A percentile compares a stretch with the other conserved stretches of the same genome.
These are phyloP conservation scores for Mycena chlorophos DNA, from an alignment of 768 basidiomycete genomes.

Conservation along the genomic window DNA sequence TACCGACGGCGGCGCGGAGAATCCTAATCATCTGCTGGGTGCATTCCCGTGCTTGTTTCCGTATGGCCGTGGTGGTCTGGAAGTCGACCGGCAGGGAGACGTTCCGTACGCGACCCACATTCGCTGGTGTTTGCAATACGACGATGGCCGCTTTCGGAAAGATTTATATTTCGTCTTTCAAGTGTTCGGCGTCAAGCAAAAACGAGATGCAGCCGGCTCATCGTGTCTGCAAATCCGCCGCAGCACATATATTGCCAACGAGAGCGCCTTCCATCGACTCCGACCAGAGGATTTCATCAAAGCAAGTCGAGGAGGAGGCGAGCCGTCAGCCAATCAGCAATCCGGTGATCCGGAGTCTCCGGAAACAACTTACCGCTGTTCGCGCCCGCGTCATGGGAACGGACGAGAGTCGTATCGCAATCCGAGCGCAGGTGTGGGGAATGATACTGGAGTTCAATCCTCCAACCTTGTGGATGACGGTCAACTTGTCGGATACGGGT, in stretches of 20 bases:
- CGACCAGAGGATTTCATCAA: conserved; percentile 30
- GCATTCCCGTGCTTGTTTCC: conserved; percentile 36
- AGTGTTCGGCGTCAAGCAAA: conserved; percentile 33
- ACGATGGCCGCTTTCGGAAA: conserved; percentile 30
- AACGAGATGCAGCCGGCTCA: conserved; percentile 22
- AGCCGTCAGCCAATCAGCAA: conserved; percentile 21
- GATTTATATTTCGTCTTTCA: conserved; percentile 28
- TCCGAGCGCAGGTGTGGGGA: conserved; percentile 38
- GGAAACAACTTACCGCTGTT: conserved; percentile 27
- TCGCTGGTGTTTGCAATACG: conserved; percentile 31
- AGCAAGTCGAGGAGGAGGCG: conserved; percentile 35
- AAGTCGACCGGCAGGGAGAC: conserved; percentile 16
- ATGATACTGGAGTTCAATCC: conserved; percentile 29
- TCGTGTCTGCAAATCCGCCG: conserved; percentile 35
- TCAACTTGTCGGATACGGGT: conserved; percentile 18
- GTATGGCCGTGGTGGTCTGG: conserved; percentile 38
- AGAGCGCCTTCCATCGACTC: conserved; percentile 22
- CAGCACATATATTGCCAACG: conserved; percentile 24
- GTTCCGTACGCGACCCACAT: conserved; percentile 32
- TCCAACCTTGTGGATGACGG: conserved; percentile 42
- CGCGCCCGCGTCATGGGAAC: conserved; percentile 29
- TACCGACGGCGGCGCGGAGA: conserved; percentile 22
- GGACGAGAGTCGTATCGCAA: conserved; percentile 28
- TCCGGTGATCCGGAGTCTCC: conserved; percentile 26
- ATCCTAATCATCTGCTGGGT: conserved; percentile 32